A percentile compares a stretch with the other conserved stretches of the same genome.
phyloP scores from a whole-genome alignment of 2,329 filamentous ascomycete species.

The Graphilbum ipis-grandicollis region DNA sequence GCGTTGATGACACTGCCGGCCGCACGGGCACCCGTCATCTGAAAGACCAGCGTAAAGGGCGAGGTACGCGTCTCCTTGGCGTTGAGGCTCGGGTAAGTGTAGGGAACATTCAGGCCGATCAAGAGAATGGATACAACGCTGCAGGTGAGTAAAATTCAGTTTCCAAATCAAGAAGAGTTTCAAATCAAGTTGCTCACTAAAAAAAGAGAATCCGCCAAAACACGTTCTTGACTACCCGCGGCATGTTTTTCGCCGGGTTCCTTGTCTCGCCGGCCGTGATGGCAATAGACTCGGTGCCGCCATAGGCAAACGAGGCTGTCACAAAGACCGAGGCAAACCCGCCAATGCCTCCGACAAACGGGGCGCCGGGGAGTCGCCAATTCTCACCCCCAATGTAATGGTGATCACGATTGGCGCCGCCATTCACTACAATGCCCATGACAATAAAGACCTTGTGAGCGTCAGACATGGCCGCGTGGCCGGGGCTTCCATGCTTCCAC shows the following conservation, averaged over 20 bases:
- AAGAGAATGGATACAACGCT: conserved; percentile 28
- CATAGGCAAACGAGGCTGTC: conserved; percentile 43
- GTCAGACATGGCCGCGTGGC: neutral
- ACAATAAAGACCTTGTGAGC: conserved; percentile 38
- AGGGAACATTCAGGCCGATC: conserved; percentile 42
- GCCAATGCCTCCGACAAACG: conserved; percentile 47
- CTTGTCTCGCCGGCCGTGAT: conserved; percentile 55
- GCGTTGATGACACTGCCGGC: conserved; percentile 43
- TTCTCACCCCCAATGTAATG: conserved; percentile 40
- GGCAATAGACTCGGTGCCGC: conserved; percentile 57
- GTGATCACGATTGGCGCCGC: conserved; percentile 34
- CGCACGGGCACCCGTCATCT: conserved; percentile 33
- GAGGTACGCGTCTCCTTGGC: conserved; percentile 24
- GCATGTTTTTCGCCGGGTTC: conserved; percentile 41
- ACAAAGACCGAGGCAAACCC: conserved; percentile 49
- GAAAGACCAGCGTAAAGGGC: conserved; percentile 50
- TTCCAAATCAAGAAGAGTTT: too few species aligned
- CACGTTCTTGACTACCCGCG: conserved; percentile 46
- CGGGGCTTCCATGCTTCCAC: neutral
- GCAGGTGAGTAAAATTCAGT: too few species aligned
- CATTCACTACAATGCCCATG: conserved; percentile 41
- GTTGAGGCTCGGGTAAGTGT: conserved; percentile 28
- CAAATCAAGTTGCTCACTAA: conserved; percentile 19
- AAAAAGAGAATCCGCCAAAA: conserved; percentile 46
- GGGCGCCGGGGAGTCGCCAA: conserved; percentile 41